Percentiles rank a stretch among this genome's conserved stretches.
Evolutionary conservation across 768 basidiomycete genomes (phyloP).

Genomic region (Suillus placidus): DNA sequence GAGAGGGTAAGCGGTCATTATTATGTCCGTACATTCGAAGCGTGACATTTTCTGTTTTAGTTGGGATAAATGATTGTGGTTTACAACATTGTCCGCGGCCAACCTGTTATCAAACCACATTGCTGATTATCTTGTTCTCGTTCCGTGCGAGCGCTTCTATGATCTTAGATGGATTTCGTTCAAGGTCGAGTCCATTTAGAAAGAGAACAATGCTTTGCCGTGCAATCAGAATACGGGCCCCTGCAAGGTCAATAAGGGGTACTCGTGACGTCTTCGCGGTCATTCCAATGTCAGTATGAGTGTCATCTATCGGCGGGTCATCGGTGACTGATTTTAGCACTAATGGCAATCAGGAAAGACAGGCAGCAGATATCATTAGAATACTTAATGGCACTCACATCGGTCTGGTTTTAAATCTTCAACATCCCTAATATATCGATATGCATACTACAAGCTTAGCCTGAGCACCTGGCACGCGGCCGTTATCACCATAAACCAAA

Average conservation of each 20-base stretch:
- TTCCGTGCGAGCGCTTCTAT: conserved; percentile 42
- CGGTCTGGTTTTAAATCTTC: conserved; percentile 22
- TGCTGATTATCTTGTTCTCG: conserved; percentile 53
- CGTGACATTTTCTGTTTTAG: conserved; percentile 41
- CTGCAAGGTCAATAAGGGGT: background rate
- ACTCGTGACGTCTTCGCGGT: background rate
- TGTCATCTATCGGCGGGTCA: background rate
- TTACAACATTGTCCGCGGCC: conserved; percentile 47
- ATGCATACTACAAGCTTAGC: conserved; percentile 43
- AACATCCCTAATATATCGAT: conserved; percentile 51
- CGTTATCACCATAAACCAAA: background rate
- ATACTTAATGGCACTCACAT: conserved; percentile 43
- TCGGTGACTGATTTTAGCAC: background rate
- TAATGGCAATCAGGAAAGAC: background rate
- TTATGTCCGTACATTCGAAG: conserved; percentile 55
- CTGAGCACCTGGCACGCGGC: background rate
- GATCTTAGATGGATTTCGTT: conserved; percentile 16
- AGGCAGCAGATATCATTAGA: background rate
- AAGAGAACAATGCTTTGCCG: conserved; percentile 50
- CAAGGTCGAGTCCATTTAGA: conserved; percentile 51
- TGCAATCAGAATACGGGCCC: conserved; percentile 35
- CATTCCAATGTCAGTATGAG: background rate
- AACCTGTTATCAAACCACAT: conserved; percentile 50
- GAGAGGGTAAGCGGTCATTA: conserved; percentile 31
- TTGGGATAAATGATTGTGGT: conserved; percentile 36